Base-by-base conservation (phyloP, 345 rosid species). In the Acer yangbiense region DNA sequence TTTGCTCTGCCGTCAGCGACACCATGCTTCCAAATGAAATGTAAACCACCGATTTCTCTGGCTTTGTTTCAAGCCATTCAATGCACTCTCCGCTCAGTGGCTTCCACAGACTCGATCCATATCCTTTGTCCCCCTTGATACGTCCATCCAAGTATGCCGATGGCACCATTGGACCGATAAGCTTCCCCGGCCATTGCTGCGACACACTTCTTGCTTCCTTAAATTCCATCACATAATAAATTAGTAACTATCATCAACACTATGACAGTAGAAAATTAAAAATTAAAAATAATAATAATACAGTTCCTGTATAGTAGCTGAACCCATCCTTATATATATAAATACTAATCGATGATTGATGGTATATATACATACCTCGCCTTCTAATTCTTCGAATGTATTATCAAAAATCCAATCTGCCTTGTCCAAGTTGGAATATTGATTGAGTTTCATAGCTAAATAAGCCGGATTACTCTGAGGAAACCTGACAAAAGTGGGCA, bases 151-250 rank as follows among this genome's bases (percentile, higher is more conserved):
- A 69, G 64, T 90, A 91, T 0, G 86, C 84, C 0, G 91, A 89
- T 25, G 97, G 98, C 20, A 90, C 86, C 98, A 90, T 87, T 0
- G 94, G 98, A 27, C 95, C 98, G 0, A 93, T 90, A 80, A 91
- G 75, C 70, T 88, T 90, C n/a, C 80, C 93, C 1, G 78, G 90
- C 89, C 92, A 90, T 12, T 87, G 80, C 65, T 82, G 83, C 1
- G 85, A 78, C 57, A 86, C 81, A 11, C 81, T 81, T 79, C 11
- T 77, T 43, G 81, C 89, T 67, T 85, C 88, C 88, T 88, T 60
- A n/a, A 60, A n/a, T 78, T 68, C 68, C 7, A 82, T 32, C 83
- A 81, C 23, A 50, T 7, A 68, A 12, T 14, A 48, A 14, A 60
- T 60, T 2, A 20, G 13, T 35, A 68, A 27, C 39, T 39, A 43